Conservation (phyloP, 768 basidiomycete species). For the Sarcodon aspratus region DNA sequence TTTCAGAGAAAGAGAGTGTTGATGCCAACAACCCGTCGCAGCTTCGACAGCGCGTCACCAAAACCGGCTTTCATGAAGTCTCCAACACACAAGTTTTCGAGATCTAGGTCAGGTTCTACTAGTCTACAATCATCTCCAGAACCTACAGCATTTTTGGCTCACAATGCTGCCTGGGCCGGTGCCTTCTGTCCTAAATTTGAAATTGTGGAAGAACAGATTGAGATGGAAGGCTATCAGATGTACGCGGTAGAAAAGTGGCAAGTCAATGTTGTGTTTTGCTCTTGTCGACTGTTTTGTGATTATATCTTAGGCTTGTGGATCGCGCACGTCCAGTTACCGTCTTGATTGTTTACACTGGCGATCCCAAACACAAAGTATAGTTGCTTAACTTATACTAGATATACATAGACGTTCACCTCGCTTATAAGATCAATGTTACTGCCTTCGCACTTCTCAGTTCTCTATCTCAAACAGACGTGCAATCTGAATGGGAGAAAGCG, state of each 20-base stretch:
- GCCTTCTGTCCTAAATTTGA: constrained; percentile 32
- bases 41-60: constrained; percentile 3
- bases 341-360: constrained; percentile 69
- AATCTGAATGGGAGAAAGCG: constrained; percentile 48
- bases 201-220: constrained; percentile 33
- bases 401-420: background rate
- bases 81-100: constrained; percentile 6
- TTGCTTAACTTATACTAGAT: background rate
- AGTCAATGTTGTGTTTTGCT: constrained; percentile 5
- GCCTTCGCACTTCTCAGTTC: constrained; percentile 35
- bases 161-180: constrained; percentile 25
- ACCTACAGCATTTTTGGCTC: constrained; percentile 6
- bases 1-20: constrained; percentile 7
- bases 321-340: constrained; percentile 47
- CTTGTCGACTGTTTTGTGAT: background rate
- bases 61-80: constrained; percentile 5
- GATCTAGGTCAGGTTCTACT: constrained; percentile 13
- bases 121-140: constrained; percentile 8
- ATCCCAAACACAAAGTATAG: constrained; percentile 50
- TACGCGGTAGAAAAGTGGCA: constrained; percentile 86
- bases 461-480: constrained; percentile 31
- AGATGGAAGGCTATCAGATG: constrained; percentile 60
- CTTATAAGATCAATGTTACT: constrained; percentile 44
- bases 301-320: constrained; percentile 47
- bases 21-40: constrained; percentile 15